Conservation (phyloP, 306 rosid genomes). For the Acacia melanoxylon region DNA sequence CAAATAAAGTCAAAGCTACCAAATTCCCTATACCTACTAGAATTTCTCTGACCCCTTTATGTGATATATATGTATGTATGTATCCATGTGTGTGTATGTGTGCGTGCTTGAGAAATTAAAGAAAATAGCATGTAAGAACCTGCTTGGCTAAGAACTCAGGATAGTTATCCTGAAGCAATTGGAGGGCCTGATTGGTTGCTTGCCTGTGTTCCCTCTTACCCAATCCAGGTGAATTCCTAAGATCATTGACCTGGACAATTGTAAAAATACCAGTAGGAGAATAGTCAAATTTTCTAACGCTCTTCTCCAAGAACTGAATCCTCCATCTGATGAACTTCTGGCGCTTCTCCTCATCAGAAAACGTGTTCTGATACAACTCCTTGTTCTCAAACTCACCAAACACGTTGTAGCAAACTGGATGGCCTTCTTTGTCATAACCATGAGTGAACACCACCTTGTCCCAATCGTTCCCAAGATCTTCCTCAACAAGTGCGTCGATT, state of each 20-base stretch:
- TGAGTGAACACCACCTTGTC: constrained; percentile 58
- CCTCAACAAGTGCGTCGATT: constrained; percentile 32
- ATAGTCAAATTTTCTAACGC: constrained; percentile 53
- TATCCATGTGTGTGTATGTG: neutral
- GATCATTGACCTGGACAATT: constrained; percentile 60
- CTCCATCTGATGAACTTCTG: constrained; percentile 65
- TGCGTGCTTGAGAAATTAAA: neutral
- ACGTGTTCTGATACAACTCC: constrained; percentile 68
- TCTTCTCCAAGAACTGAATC: constrained; percentile 61
- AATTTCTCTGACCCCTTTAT: constrained; percentile 29
- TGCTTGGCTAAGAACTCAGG: constrained; percentile 92
- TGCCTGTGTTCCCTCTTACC: constrained; percentile 69
- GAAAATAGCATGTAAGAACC: constrained; percentile 26
- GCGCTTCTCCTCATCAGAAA: constrained; percentile 80
- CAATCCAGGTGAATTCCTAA: constrained; percentile 67
- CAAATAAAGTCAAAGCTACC: neutral
- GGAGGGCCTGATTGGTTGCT: constrained; percentile 82
- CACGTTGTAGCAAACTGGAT: constrained; percentile 80
- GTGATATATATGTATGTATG: neutral
- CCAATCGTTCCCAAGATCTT: constrained; percentile 56
- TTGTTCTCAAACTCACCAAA: constrained; percentile 73
- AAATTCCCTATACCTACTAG: neutral
- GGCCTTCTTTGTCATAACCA: constrained; percentile 72
- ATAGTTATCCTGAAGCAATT: constrained; percentile 81
- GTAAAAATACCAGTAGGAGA: constrained; percentile 50